phyloP scores from a whole-genome alignment of 2,329 filamentous ascomycete species.

The Cercospora sesami region DNA sequence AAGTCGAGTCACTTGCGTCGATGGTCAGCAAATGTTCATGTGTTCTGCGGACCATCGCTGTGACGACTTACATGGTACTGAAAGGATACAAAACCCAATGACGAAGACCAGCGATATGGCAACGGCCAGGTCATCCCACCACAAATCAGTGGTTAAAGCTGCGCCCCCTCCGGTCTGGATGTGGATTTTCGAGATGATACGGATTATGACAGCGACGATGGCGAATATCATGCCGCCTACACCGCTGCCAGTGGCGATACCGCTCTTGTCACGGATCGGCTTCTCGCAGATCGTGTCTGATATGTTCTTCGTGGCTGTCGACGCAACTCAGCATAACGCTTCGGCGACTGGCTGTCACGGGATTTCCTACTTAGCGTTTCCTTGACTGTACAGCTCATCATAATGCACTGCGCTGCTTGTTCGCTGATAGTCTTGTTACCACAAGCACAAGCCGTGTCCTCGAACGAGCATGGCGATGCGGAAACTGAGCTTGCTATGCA shows the following conservation, averaged over 20 bases:
- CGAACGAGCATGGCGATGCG: slow-evolving; percentile 23
- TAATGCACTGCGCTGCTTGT: slow-evolving; percentile 5
- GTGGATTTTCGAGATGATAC: slow-evolving; percentile 22
- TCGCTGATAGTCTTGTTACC: slow-evolving; percentile 11
- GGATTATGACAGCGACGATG: slow-evolving; percentile 12
- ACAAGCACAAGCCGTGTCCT: slow-evolving; percentile 23
- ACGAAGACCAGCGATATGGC: not conserved
- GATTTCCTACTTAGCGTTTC: slow-evolving; percentile 4
- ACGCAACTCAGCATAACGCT: too few species aligned
- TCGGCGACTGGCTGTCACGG: not conserved
- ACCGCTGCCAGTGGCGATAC: slow-evolving; percentile 1
- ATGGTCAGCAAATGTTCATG: too few species aligned
- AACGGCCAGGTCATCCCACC: slow-evolving; percentile 18
- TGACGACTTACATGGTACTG: too few species aligned
- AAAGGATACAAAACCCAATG: not conserved
- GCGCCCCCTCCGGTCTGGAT: not conserved
- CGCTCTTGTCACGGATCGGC: slow-evolving; percentile 7
- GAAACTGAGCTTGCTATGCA: slow-evolving; percentile 22
- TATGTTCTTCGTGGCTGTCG: slow-evolving; percentile 18
- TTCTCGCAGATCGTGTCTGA: slow-evolving; percentile 13
- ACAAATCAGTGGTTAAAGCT: slow-evolving; percentile 9
- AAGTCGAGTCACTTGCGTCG: too few species aligned
- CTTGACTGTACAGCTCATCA: slow-evolving; percentile 14
- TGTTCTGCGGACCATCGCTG: too few species aligned
- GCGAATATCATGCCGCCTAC: slow-evolving; percentile 17